Percentiles rank a stretch among this genome's conserved stretches.
These are phyloP conservation scores for Pseudogymnoascus destructans DNA, from an alignment of 2,329 filamentous ascomycete species.

Conservation along the genomic window DNA sequence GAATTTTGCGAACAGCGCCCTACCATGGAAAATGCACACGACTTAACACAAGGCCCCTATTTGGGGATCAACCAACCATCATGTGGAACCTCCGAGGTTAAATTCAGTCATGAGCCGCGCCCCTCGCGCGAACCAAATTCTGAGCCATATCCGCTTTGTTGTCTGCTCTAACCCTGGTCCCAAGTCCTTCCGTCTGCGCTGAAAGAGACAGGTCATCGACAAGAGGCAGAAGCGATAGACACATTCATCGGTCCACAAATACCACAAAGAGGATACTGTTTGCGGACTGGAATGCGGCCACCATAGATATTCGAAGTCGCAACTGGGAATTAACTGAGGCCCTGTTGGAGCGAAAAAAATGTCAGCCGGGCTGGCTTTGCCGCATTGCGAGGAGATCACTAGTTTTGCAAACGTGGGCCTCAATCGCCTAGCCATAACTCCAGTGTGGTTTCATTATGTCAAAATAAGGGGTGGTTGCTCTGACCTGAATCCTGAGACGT, in stretches of 20 bases:
- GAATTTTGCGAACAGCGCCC: background rate
- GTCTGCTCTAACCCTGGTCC: background rate
- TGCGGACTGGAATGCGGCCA: background rate
- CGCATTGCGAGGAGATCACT: background rate
- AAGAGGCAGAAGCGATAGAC: background rate
- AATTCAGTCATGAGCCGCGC: background rate
- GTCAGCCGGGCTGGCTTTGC: background rate
- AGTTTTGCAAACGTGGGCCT: no score
- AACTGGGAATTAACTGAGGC: background rate
- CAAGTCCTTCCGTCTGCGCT: background rate
- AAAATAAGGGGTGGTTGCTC: no score
- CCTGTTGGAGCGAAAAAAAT: background rate
- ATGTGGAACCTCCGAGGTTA: background rate
- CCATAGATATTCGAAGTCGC: background rate
- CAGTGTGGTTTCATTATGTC: background rate
- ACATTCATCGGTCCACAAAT: background rate
- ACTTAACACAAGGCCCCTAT: background rate
- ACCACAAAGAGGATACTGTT: background rate
- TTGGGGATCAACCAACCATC: background rate
- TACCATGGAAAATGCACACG: background rate
- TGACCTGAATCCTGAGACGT: no score
- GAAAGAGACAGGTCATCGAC: background rate
- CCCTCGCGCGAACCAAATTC: background rate
- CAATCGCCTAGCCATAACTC: no score
- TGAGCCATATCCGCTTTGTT: background rate